Evolutionary conservation across 768 basidiomycete genomes (phyloP), one percentile per base, ranked within the genome.

Genomic region (Podaxis sp.): DNA sequence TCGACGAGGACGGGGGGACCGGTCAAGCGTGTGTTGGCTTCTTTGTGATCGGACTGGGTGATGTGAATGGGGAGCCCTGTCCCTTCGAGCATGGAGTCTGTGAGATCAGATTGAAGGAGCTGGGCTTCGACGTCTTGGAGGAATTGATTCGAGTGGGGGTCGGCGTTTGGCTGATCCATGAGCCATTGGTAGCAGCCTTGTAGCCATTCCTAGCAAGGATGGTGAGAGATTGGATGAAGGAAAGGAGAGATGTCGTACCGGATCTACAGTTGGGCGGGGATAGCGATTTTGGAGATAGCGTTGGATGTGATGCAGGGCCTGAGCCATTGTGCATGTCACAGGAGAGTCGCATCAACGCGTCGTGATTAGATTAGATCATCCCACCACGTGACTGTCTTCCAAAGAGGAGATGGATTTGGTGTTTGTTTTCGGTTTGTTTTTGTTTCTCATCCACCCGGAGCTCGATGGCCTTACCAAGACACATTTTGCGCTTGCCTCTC

Each of bases 101-200:
- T 67, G 51, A 95, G 81, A 68, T 86, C 84, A 0, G 93, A 94
- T 63, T 86, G 80, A 8, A 94, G 80, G 17, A 93, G 81, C 69
- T 95, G 92, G 4, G 72, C 64, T 66, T 88, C 82, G 50, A 93
- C 80, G 38, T 82, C 76, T 3, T 80, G 67, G 52, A 84, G 77
- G 66, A 91, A 86, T 48, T 76, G 74, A 48, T 78, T 74, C 64
- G 87, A 81, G 56, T 86, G 72, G 0, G 72, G 76, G 24, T 73
- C 70, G 7, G 84, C 82, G 33, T 77, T 65, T 55, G 80, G 75
- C 63, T 86, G 82, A 28, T 72, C 73, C 22, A 76, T 69, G 33
- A 91, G 74, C 88, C 88, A 92, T 26, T 78, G 75, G 66, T 85
- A 87, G 68, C 93, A 94, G 30, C 81, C 87, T 48, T 84, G 77